Evolutionary conservation across 148 eudicot genomes (phyloP).

Genomic region (Persicaria maculosa): DNA sequence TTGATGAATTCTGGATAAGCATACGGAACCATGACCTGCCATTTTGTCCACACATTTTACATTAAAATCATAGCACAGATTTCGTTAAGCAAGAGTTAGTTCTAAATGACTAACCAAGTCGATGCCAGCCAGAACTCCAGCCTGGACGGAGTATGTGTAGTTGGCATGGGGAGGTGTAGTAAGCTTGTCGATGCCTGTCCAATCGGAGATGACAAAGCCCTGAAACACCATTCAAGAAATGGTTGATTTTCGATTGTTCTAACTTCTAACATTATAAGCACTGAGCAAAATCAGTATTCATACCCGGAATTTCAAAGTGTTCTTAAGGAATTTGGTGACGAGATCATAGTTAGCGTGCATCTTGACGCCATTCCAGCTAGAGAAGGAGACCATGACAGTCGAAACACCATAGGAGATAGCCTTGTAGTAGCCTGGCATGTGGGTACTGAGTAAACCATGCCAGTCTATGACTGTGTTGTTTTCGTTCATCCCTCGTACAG

Average conservation of each 20-base stretch:
- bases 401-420: slow-evolving; percentile 65
- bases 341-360: slow-evolving; percentile 69
- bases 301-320: slow-evolving; percentile 60
- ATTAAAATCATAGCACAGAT: background rate
- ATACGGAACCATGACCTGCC: slow-evolving; percentile 55
- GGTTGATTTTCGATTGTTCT: background rate
- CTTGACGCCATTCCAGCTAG: slow-evolving; percentile 78
- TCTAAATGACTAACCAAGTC: slow-evolving; percentile 55
- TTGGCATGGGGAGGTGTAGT: slow-evolving; percentile 66
- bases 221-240: slow-evolving; percentile 16
- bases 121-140: slow-evolving; percentile 68
- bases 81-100: background rate
- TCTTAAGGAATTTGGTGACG: slow-evolving; percentile 60
- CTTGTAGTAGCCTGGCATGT: slow-evolving; percentile 70
- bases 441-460: slow-evolving; percentile 59
- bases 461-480: slow-evolving; percentile 48
- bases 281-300: background rate
- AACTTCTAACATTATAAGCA: background rate
- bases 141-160: slow-evolving; percentile 53
- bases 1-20: slow-evolving; percentile 40
- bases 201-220: slow-evolving; percentile 91
- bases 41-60: background rate
- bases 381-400: slow-evolving; percentile 81
- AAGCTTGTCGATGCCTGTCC: slow-evolving; percentile 59
- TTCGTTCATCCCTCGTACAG: slow-evolving; percentile 58